phyloP scores from a whole-genome alignment of 345 rosid species.

The Arabidopsis suecica region DNA sequence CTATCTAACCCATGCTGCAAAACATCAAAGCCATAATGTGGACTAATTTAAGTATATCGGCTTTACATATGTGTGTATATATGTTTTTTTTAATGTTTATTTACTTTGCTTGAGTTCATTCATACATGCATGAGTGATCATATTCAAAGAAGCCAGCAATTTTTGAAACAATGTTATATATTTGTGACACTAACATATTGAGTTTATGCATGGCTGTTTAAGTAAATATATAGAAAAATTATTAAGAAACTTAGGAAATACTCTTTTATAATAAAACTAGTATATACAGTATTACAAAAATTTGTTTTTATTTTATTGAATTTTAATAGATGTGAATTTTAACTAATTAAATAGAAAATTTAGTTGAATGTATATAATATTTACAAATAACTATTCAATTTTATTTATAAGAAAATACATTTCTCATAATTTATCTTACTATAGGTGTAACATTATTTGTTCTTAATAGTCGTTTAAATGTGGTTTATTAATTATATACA shows the following conservation, averaged over 20 bases:
- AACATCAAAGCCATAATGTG: too few species aligned
- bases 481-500: not conserved
- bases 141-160: slow-evolving; percentile 12
- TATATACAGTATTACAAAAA: not conserved
- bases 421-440: too few species aligned
- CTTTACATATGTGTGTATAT: not conserved
- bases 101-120: not conserved
- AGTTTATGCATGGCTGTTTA: not conserved
- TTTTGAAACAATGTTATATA: not conserved
- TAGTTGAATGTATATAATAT: too few species aligned
- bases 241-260: not conserved
- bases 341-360: not conserved
- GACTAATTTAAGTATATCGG: too few species aligned
- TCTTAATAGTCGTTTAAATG: not conserved
- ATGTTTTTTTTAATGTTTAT: too few species aligned
- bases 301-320: not conserved
- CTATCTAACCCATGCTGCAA: too few species aligned
- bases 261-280: not conserved
- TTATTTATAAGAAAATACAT: too few species aligned
- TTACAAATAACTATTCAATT: too few species aligned
- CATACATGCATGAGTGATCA: not conserved
- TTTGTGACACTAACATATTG: not conserved
- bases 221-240: not conserved
- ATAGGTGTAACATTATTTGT: too few species aligned
- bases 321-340: not conserved